Conservation (phyloP, 495 filamentous ascomycete species). For the Talaromyces borbonicus region DNA sequence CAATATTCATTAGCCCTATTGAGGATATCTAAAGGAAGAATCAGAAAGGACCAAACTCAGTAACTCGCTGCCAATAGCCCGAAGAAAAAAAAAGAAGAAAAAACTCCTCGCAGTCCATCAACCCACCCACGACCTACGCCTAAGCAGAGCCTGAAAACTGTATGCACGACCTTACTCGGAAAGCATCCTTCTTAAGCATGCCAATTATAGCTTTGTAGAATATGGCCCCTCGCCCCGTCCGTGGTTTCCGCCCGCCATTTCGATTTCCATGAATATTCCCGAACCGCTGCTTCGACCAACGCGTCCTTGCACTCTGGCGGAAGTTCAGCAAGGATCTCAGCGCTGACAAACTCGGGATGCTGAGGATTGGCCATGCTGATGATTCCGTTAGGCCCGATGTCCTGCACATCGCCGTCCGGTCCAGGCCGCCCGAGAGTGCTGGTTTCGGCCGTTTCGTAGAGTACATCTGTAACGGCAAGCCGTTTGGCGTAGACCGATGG, state of each 20-base stretch:
- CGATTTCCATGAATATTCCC: conserved; percentile 61
- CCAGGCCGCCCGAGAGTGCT: conserved; percentile 52
- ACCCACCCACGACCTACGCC: conserved; percentile 1
- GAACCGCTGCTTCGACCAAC: conserved; percentile 50
- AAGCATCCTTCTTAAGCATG: no score
- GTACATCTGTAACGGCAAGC: conserved; percentile 64
- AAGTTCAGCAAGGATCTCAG: conserved; percentile 59
- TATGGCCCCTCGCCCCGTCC: conserved; percentile 35
- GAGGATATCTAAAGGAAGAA: no score
- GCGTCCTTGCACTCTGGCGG: conserved; percentile 61
- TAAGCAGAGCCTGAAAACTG: background rate
- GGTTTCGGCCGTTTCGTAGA: conserved; percentile 51
- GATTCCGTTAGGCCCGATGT: conserved; percentile 57
- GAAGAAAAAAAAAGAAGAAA: background rate
- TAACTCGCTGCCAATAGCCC: background rate
- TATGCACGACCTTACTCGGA: no score
- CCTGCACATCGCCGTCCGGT: conserved; percentile 48
- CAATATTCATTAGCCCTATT: no score
- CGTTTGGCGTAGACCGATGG: conserved; percentile 58
- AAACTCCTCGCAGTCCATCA: background rate
- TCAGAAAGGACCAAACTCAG: no score
- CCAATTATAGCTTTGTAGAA: conserved; percentile 45
- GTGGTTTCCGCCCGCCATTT: conserved; percentile 56
- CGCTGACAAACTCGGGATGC: conserved; percentile 42
- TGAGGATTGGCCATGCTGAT: conserved; percentile 32